Evolutionary conservation across 2,329 filamentous ascomycete species (phyloP), one percentile per base, ranked within the genome.

Genomic region (Trichoderma koningiopsis): DNA sequence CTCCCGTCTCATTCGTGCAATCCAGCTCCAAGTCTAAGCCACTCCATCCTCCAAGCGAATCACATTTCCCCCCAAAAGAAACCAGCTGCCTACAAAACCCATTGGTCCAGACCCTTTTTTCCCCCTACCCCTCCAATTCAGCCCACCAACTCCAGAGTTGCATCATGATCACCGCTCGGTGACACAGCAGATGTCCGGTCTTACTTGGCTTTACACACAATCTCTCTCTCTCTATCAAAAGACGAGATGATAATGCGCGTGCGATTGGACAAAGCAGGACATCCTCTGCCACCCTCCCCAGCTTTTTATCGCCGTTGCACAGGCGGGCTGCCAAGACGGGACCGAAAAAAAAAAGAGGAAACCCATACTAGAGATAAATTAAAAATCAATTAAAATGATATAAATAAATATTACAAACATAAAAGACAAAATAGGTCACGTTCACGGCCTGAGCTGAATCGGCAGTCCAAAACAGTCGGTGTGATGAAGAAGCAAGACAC

Each of bases 391-490:
- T 40, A 40, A 40, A 40, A 8, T n/a, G 16, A 43, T 43, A 43
- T 43, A n/a, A 43, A 43, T 43, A 43, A n/a, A n/a, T 43, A n/a
- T 47, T 19, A 57, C 22, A 31, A 47, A 57, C 33, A 8, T 31
- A 5, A 31, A 6, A 31, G 29, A 1, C 2, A 58, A 24, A 33
- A 58, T 31, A 59, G 63, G 63, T 67, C 63, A 67, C 40, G 55
- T 19, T 64, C 49, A 43, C 61, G 4, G 13, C 14, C 60, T 31
- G 53, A 67, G 63, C 63, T 67, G 63, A 59, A 33, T 27, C 63
- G 55, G 63, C 55, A 67, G 29, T 67, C 31, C 27, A 13, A 67
- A 67, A 67, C n/a, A 67, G 63, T 67, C 63, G 63, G 63, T 67
- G 63, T 58, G 63, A 67, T 29, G 29, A 33, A 55, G 24, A n/a